These are phyloP conservation scores for Phoenix roebelenii DNA, from an alignment of 176 grass and related monocot genomes.

Conservation along the genomic window DNA sequence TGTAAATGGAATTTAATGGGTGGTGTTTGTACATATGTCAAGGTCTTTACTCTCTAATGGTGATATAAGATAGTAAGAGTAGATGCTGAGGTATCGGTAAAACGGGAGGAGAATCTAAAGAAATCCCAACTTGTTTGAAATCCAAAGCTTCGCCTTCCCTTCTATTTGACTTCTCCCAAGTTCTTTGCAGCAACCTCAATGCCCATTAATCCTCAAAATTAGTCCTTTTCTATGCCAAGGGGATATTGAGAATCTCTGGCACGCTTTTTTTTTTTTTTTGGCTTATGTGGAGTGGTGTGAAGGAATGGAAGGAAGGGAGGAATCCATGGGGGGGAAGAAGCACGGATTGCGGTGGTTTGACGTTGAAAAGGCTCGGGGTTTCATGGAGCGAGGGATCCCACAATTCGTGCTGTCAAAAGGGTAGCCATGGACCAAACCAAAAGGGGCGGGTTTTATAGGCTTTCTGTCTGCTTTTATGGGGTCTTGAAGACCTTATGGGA, in stretches of 20 bases:
- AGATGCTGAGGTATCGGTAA: no score
- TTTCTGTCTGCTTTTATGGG: no score
- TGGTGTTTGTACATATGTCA: no score
- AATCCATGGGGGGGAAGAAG: not conserved
- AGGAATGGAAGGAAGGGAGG: not conserved
- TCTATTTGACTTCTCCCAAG: not conserved
- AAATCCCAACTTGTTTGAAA: not conserved
- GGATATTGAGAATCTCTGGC: not conserved
- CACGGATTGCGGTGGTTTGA: conserved; percentile 9
- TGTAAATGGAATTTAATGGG: no score
- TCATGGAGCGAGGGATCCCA: not conserved
- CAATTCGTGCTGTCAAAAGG: conserved; percentile 7
- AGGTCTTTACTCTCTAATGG: no score
- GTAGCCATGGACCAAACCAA: not conserved
- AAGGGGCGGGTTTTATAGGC: no score
- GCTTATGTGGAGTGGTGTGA: no score
- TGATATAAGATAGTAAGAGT: no score
- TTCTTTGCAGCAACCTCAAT: not conserved
- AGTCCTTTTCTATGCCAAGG: not conserved
- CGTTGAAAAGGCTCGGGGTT: not conserved
- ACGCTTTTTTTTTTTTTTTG: no score
- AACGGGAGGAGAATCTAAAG: no score
- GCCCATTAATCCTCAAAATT: conserved; percentile 6
- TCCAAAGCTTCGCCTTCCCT: not conserved
- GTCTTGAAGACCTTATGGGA: no score